Conservation (phyloP, 1,284 basidiomycete genomes). For the Apiotrichum brassicae region DNA sequence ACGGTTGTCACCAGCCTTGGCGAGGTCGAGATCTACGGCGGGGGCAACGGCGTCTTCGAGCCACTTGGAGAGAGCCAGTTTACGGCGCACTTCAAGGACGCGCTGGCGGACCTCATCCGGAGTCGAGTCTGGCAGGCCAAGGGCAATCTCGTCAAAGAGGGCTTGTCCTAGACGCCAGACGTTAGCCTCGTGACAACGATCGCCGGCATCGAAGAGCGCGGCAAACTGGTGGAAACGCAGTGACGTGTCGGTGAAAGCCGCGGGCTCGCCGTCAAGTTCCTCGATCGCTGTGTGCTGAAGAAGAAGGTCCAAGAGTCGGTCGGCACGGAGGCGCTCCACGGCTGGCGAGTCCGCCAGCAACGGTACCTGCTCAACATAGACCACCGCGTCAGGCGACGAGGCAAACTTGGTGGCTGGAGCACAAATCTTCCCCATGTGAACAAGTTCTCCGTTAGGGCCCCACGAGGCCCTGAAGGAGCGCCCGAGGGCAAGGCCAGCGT, state of each 20-base stretch:
- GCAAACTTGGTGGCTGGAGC: slow-evolving; percentile 47
- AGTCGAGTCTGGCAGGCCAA: slow-evolving; percentile 58
- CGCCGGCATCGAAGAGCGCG: slow-evolving; percentile 63
- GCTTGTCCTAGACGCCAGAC: slow-evolving; percentile 85
- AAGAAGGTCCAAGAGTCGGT: slow-evolving; percentile 72
- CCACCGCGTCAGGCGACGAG: slow-evolving; percentile 22
- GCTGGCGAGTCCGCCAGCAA: slow-evolving; percentile 30
- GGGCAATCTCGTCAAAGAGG: slow-evolving; percentile 72
- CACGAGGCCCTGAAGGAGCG: slow-evolving; percentile 86
- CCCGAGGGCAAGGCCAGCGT: slow-evolving; percentile 78
- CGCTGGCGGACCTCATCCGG: slow-evolving; percentile 53
- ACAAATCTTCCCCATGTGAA: slow-evolving; percentile 68
- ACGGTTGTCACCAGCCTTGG: slow-evolving; percentile 49
- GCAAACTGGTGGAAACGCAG: slow-evolving; percentile 77
- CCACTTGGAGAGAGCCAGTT: slow-evolving; percentile 79
- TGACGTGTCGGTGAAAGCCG: slow-evolving; percentile 53
- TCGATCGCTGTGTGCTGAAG: slow-evolving; percentile 67
- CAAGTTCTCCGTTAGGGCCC: slow-evolving; percentile 72
- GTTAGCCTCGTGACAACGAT: slow-evolving; percentile 68
- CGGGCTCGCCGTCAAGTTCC: slow-evolving; percentile 53
- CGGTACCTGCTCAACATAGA: slow-evolving; percentile 27
- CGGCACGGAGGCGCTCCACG: slow-evolving; percentile 51
- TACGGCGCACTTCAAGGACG: slow-evolving; percentile 58
- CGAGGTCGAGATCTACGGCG: slow-evolving; percentile 68
- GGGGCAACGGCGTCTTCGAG: slow-evolving; percentile 68